Percentiles rank a stretch among this genome's conserved stretches.
phyloP scores from a whole-genome alignment of 169 alveolate species.

The Plasmodium gallinaceum region DNA sequence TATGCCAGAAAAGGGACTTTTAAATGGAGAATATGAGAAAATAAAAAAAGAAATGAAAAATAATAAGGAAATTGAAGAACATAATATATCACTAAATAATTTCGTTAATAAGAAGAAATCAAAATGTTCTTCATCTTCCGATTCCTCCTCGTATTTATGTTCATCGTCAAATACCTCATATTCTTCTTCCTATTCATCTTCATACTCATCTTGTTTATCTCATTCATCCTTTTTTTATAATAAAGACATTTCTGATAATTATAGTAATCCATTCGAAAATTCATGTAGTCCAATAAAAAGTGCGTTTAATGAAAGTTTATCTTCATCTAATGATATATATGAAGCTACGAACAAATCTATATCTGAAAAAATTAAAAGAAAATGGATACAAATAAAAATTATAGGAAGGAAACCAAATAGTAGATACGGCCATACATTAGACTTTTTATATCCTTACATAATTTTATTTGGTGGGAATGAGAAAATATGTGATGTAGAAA shows the following conservation, averaged over 20 bases:
- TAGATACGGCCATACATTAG: conserved; percentile 74
- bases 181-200: conserved; percentile 23
- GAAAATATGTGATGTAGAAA: conserved; percentile 38
- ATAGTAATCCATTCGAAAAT: conserved; percentile 12
- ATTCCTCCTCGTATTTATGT: conserved; percentile 12
- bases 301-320: neutral
- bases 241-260: neutral
- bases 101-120: neutral
- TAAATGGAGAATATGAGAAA: neutral
- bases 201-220: conserved; percentile 8
- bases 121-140: conserved; percentile 21
- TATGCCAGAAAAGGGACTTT: neutral
- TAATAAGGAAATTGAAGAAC: neutral
- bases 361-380: conserved; percentile 30
- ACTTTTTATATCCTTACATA: conserved; percentile 62
- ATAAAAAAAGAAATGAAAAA: neutral
- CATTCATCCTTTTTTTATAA: neutral
- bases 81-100: too few relatives aligned
- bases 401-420: conserved; percentile 51
- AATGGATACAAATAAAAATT: conserved; percentile 42
- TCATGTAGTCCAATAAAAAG: conserved; percentile 30
- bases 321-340: conserved; percentile 10
- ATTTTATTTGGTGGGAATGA: conserved; percentile 76
- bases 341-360: conserved; percentile 12
- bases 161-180: neutral